These are phyloP conservation scores for Carex arenaria DNA, from an alignment of 202 grass and related monocot genomes.

Conservation along the genomic window DNA sequence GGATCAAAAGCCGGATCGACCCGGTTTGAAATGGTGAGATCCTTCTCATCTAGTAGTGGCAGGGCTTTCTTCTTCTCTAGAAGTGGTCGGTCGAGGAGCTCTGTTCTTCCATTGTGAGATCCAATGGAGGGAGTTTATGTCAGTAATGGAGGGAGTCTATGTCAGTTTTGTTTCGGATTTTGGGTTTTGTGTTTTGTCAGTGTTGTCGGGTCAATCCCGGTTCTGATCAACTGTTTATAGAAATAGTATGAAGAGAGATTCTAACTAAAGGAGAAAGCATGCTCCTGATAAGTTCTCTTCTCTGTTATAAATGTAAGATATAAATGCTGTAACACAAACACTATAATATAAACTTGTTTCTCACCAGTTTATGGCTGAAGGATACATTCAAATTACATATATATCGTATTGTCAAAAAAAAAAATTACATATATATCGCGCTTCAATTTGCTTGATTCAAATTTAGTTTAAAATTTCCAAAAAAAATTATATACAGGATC, in stretches of 20 bases:
- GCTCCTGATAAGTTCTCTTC: conserved; percentile 8
- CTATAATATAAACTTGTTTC: neutral
- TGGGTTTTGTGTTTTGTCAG: neutral
- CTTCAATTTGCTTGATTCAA: neutral
- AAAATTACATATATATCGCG: neutral
- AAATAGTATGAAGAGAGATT: conserved; percentile 11
- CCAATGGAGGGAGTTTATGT: neutral
- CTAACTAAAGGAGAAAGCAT: neutral
- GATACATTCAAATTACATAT: neutral
- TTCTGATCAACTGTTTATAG: conserved; percentile 17
- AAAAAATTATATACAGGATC: too few species aligned
- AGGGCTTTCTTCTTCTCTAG: conserved; percentile 22
- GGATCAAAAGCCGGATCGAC: neutral
- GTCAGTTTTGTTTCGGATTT: conserved; percentile 4
- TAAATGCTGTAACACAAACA: neutral
- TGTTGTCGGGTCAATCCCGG: neutral
- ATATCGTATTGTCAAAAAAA: too few species aligned
- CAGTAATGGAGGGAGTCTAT: neutral
- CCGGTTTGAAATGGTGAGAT: conserved; percentile 12
- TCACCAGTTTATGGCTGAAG: neutral
- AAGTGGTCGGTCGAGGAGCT: conserved; percentile 12
- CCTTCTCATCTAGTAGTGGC: conserved; percentile 20
- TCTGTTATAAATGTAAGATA: conserved; percentile 7
- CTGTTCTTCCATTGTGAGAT: conserved; percentile 22
- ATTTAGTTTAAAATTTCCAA: neutral